Conservation (phyloP, 768 basidiomycete species). For the Agaricus bisporus region DNA sequence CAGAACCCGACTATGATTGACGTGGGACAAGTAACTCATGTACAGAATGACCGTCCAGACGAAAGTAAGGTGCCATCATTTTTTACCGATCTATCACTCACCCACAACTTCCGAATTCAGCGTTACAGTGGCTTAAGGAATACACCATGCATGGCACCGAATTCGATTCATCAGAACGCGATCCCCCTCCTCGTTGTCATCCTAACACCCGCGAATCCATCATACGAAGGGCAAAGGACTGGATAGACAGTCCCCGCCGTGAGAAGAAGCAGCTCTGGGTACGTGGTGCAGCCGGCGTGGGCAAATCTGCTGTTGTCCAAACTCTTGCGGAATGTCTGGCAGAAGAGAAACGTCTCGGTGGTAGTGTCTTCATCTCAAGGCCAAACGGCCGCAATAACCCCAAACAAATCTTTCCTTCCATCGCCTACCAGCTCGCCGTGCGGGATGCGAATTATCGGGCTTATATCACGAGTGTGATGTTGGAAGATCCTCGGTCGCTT, state of each 20-base stretch:
- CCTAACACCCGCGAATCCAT: neutral
- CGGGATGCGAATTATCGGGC: neutral
- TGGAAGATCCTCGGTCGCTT: conserved; percentile 2
- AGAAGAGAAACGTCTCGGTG: neutral
- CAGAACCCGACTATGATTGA: neutral
- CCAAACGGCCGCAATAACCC: neutral
- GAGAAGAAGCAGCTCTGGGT: neutral
- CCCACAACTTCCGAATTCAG: neutral
- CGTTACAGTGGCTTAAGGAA: neutral
- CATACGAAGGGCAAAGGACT: neutral
- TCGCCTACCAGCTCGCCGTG: neutral
- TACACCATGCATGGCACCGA: neutral
- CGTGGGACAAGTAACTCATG: neutral
- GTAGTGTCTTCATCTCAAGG: neutral
- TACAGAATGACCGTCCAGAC: neutral
- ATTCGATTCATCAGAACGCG: neutral
- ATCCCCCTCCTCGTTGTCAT: neutral
- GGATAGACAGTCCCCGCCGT: neutral
- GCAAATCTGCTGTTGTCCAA: neutral
- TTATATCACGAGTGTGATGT: neutral
- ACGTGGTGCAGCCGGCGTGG: neutral
- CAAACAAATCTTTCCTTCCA: neutral
- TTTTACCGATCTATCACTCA: neutral
- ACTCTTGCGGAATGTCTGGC: neutral
- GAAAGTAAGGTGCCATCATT: neutral